Evolutionary conservation across 2,329 filamentous ascomycete genomes (phyloP).

Genomic region (Hawksworthiomyces lignivorus): DNA sequence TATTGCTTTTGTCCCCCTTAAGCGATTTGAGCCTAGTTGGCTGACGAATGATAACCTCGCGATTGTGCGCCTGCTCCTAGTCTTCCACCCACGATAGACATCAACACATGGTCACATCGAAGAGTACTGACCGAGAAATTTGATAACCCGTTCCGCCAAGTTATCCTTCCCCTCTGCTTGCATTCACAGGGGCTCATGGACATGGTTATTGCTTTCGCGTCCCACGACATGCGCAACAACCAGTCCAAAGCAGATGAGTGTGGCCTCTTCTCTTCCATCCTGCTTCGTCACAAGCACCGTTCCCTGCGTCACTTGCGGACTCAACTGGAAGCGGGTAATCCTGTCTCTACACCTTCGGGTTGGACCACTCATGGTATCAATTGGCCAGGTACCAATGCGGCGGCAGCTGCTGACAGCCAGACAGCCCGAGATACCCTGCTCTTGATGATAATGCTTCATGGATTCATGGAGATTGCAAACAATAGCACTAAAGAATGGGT

Average conservation of each 20-base stretch:
- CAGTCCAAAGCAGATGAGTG: background rate
- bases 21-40: too few relatives aligned
- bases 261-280: background rate
- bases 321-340: background rate
- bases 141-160: conserved; percentile 1
- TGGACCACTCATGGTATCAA: too few relatives aligned
- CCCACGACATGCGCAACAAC: conserved; percentile 7
- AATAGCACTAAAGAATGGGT: conserved; percentile 8
- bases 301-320: conserved; percentile 1
- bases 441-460: conserved; percentile 1
- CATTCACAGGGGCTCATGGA: background rate
- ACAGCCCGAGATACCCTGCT: background rate
- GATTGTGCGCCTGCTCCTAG: background rate
- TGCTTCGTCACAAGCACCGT: conserved; percentile 2
- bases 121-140: background rate
- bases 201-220: conserved; percentile 4
- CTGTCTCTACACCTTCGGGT: background rate
- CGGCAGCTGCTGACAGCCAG: background rate
- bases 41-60: background rate
- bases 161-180: background rate
- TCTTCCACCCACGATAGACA: background rate
- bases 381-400: too few relatives aligned
- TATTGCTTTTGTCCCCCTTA: too few relatives aligned
- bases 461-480: conserved; percentile 1
- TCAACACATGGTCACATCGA: background rate